Conservation (phyloP, 306 rosid species). For the Sphenostylis stenocarpa region DNA sequence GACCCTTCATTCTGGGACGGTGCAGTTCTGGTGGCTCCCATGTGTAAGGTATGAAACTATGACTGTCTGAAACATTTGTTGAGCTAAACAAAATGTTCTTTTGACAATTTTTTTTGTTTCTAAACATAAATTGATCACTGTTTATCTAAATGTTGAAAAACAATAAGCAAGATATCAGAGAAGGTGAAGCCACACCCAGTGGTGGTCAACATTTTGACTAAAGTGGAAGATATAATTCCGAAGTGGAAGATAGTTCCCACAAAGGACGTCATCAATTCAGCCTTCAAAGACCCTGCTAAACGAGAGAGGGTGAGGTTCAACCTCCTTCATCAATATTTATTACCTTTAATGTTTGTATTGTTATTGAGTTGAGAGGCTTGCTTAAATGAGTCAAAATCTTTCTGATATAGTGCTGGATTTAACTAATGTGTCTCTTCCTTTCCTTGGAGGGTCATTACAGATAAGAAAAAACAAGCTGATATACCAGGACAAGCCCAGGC, state of each 20-base stretch:
- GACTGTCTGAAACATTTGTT: background rate
- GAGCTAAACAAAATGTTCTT: background rate
- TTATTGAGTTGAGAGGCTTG: background rate
- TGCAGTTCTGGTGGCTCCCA: conserved; percentile 91
- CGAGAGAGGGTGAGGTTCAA: conserved; percentile 59
- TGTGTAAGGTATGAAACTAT: conserved; percentile 72
- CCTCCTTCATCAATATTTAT: background rate
- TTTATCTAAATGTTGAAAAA: conserved; percentile 22
- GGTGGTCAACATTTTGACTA: conserved; percentile 70
- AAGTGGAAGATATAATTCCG: conserved; percentile 77
- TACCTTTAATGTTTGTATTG: background rate
- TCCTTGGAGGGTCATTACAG: conserved; percentile 38
- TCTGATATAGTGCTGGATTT: background rate
- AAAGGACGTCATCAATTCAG: conserved; percentile 75
- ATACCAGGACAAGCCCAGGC: conserved; percentile 89
- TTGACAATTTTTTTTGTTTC: background rate
- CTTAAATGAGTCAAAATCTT: background rate
- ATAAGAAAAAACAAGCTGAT: conserved; percentile 81
- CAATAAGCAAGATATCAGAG: conserved; percentile 75
- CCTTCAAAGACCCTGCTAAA: conserved; percentile 86
- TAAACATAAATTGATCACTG: background rate
- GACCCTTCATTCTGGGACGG: conserved; percentile 83
- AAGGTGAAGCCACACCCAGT: conserved; percentile 92
- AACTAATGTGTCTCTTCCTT: background rate
- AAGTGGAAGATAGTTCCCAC: conserved; percentile 98